Evolutionary conservation across 1,139 yeast genomes (phyloP).

Genomic region (Taphrina confusa): DNA sequence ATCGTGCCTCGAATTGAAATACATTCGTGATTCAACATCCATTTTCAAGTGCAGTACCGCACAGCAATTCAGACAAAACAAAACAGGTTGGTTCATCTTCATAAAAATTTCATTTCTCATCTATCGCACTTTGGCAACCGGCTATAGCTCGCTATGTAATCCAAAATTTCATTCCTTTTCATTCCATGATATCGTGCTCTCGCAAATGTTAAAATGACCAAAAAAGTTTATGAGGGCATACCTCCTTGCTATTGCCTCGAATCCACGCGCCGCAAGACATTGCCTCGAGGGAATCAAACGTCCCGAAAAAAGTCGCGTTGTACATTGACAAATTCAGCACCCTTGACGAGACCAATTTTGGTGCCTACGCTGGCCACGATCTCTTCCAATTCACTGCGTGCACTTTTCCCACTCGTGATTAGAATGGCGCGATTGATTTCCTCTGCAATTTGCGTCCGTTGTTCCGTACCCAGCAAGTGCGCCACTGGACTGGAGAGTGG

Average conservation of each 20-base stretch:
- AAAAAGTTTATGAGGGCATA: no score
- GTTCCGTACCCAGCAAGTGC: slow-evolving; percentile 47
- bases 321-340: slow-evolving; percentile 31
- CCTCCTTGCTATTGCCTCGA: no score
- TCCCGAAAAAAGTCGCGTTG: slow-evolving; percentile 24
- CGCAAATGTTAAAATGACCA: no score
- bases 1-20: no score
- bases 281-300: no score
- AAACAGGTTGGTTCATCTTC: no score
- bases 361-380: slow-evolving; percentile 23
- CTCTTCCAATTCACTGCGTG: slow-evolving; percentile 28
- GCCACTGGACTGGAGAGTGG: slow-evolving; percentile 50
- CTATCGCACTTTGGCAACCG: neutral
- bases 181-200: no score
- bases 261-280: no score
- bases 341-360: slow-evolving; percentile 22
- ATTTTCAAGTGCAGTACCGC: no score
- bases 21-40: no score
- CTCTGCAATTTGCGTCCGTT: slow-evolving; percentile 50
- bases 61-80: no score
- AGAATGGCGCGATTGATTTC: slow-evolving; percentile 52
- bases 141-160: slow-evolving; percentile 7
- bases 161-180: neutral
- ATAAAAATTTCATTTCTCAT: no score
- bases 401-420: slow-evolving; percentile 38